Conservation (phyloP, 1,139 yeast genomes). For the Suhomyces anneliseae region DNA sequence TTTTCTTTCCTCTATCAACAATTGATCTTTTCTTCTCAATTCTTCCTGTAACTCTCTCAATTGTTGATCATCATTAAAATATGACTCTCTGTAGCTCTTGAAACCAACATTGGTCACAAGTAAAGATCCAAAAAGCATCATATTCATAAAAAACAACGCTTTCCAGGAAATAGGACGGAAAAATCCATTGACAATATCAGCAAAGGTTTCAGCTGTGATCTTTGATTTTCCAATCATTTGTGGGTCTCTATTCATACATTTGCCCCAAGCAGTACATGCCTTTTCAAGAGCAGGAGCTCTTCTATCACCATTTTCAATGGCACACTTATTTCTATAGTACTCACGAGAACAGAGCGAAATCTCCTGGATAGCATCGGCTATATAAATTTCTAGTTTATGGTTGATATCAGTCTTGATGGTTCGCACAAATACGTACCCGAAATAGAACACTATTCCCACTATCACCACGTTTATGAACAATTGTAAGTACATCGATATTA, state of each 20-base stretch:
- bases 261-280: conserved; percentile 74
- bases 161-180: conserved; percentile 76
- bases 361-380: conserved; percentile 61
- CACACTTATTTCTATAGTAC: conserved; percentile 71
- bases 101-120: conserved; percentile 44
- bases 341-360: conserved; percentile 71
- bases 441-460: conserved; percentile 53
- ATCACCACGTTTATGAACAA: conserved; percentile 63
- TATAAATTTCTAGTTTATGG: conserved; percentile 62
- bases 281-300: conserved; percentile 73
- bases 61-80: conserved; percentile 1
- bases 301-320: conserved; percentile 27
- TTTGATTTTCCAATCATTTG: conserved; percentile 71
- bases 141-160: conserved; percentile 52
- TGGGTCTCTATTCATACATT: conserved; percentile 88
- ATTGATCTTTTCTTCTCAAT: conserved; percentile 7
- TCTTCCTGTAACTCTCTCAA: conserved; percentile 7
- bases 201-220: conserved; percentile 79
- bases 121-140: conserved; percentile 45
- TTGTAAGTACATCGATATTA: conserved; percentile 71
- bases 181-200: conserved; percentile 78
- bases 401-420: conserved; percentile 73
- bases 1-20: conserved; percentile 2
- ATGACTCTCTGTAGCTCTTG: conserved; percentile 26
- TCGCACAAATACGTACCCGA: conserved; percentile 53